phyloP scores from a whole-genome alignment of 2,329 filamentous ascomycete species.

The Botrytis fabae region DNA sequence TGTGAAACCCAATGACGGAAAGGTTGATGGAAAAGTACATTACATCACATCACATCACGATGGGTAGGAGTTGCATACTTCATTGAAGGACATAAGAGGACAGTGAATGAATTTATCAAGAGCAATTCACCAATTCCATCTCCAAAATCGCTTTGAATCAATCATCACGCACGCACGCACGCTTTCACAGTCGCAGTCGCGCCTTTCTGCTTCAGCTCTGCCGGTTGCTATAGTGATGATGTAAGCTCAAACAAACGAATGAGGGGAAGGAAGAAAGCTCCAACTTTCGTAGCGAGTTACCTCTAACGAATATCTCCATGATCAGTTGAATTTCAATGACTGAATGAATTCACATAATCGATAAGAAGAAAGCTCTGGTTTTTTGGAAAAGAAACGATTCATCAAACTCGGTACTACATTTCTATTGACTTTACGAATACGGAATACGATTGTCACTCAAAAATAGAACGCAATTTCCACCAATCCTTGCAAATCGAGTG shows the following conservation, averaged over 20 bases:
- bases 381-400: conserved; percentile 19
- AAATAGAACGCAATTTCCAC: conserved; percentile 22
- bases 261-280: conserved; percentile 12
- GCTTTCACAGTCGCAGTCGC: neutral
- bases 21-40: neutral
- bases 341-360: conserved; percentile 4
- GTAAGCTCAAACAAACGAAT: conserved; percentile 9
- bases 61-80: neutral
- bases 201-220: conserved; percentile 13
- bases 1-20: neutral
- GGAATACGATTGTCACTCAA: conserved; percentile 15
- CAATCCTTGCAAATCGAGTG: conserved; percentile 15
- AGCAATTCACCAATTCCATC: neutral
- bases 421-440: conserved; percentile 19
- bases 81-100: neutral
- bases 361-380: conserved; percentile 4
- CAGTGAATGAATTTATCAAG: neutral
- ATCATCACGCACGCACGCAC: neutral
- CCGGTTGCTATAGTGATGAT: conserved; percentile 17
- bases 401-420: conserved; percentile 23
- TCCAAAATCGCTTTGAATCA: neutral
- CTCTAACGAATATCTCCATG: conserved; percentile 17
- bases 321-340: neutral
- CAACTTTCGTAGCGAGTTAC: conserved; percentile 5
- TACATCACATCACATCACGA: neutral